Conservation (phyloP, 2,329 filamentous ascomycete genomes). For the Alternaria sp. region DNA sequence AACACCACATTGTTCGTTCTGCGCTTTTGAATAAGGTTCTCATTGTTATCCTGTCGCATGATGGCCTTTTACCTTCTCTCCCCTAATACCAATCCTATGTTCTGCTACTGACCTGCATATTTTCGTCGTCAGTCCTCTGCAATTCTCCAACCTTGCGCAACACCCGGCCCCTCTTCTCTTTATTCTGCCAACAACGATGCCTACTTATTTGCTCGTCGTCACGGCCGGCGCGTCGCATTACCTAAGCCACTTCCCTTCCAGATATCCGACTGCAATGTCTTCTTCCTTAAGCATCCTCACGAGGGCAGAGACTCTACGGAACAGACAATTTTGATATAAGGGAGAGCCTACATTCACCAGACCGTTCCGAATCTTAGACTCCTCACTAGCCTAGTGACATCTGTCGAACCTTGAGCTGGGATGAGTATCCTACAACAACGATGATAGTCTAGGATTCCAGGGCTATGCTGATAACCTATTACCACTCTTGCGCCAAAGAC, state of each 20-base stretch:
- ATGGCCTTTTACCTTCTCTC: neutral
- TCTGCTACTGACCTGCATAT: too few species aligned
- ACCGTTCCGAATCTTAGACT: neutral
- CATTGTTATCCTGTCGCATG: neutral
- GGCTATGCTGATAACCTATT: neutral
- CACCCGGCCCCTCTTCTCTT: too few species aligned
- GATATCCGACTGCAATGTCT: neutral
- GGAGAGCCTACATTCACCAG: neutral
- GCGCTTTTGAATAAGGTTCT: neutral
- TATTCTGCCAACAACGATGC: too few species aligned
- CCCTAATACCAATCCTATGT: too few species aligned
- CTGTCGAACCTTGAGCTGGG: neutral
- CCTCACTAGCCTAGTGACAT: neutral
- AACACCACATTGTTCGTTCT: neutral
- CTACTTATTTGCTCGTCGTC: too few species aligned
- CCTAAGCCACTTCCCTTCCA: neutral
- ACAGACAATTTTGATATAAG: neutral
- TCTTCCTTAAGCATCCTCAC: slow-evolving; percentile 6
- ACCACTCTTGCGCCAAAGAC: neutral
- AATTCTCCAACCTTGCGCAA: too few species aligned
- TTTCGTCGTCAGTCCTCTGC: too few species aligned
- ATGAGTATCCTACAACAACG: neutral
- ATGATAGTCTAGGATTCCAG: too few species aligned
- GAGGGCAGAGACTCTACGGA: slow-evolving; percentile 7
- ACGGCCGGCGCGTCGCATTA: neutral